Evolutionary conservation across 805 yeast genomes (phyloP), one percentile per base, ranked within the genome.

Genomic region (Nakazawaea wickerhamii): DNA sequence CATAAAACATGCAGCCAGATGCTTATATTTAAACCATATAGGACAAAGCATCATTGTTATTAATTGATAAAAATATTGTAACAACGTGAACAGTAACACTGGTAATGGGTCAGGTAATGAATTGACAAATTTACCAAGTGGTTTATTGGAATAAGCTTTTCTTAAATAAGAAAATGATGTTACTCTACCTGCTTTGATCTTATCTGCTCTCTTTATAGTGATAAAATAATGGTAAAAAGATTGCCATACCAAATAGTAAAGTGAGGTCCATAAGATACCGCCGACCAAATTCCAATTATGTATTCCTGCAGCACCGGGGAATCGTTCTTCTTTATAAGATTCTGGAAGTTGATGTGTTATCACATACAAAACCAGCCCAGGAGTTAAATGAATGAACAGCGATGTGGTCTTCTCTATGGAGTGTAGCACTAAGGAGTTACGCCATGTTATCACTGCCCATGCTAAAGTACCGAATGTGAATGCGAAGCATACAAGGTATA

Each of bases 371-470:
- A 90, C 82, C 17, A 81, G 75, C 0, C 96, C 95, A 1, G 99
- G 99, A 64, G 87, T 73, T 11, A 93, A 70, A 57, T 91, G 99
- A 49, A 91, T 91, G 54, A 88, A 84, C 2, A 95, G 81, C 17
- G 91, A 80, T 2, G 98, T 93, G 13, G 90, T 87, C 60, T 91
- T 91, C 50, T 91, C 99, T 47, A 91, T 75, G 10, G 91, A 81
- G 57, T 91, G 99, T 37, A 91, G 68, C 7, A 91, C 98, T 43
- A 91, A 68, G 5, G 96, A 89, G 59, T 91, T 91, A 52, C 95
- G 72, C 99, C 98, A 91, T 0, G 96, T 86, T 34, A 91, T 80
- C 18, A 91, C 96, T 0, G 97, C 97, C 74, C 87, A 90, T 5
- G 95, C 76, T 43, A 91, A 64, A 0, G 97, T 87, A 1, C 98